Evolutionary conservation across 2,329 filamentous ascomycete species (phyloP).

Genomic region (Penicillium sp.): DNA sequence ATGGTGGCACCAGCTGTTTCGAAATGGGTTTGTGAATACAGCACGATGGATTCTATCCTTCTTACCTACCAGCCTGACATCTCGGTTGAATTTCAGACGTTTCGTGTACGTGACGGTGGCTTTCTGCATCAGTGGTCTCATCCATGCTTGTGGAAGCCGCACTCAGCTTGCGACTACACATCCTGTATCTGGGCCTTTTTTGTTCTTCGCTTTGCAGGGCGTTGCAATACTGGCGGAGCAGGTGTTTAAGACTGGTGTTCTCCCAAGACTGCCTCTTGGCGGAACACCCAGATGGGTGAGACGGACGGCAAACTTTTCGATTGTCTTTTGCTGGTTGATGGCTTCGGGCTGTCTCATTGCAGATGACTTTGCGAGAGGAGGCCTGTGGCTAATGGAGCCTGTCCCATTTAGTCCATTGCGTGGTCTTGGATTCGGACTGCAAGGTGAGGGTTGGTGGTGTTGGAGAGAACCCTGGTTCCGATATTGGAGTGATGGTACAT

Average conservation of each 20-base stretch:
- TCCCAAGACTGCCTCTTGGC: conserved; percentile 32
- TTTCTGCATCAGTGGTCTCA: conserved; percentile 37
- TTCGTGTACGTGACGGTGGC: conserved; percentile 28
- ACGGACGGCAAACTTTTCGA: conserved; percentile 61
- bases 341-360: conserved; percentile 65
- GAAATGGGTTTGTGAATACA: conserved; percentile 53
- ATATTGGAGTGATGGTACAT: conserved; percentile 62
- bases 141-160: conserved; percentile 72
- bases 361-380: conserved; percentile 73
- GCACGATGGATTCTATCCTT: conserved; percentile 42
- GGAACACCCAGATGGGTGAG: conserved; percentile 50
- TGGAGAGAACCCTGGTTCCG: conserved; percentile 60
- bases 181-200: conserved; percentile 54
- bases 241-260: conserved; percentile 38
- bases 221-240: conserved; percentile 66
- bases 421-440: conserved; percentile 62
- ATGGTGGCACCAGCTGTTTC: conserved; percentile 92
- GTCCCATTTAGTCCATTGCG: conserved; percentile 74
- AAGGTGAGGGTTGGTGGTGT: conserved; percentile 66
- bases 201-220: conserved; percentile 74
- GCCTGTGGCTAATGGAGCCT: conserved; percentile 79
- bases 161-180: conserved; percentile 64
- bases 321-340: conserved; percentile 68
- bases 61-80: conserved; percentile 21
- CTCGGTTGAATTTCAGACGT: conserved; percentile 21